Evolutionary conservation across 2,329 filamentous ascomycete species (phyloP), one percentile per base, ranked within the genome.

Genomic region (Aspergillus viridinutans): DNA sequence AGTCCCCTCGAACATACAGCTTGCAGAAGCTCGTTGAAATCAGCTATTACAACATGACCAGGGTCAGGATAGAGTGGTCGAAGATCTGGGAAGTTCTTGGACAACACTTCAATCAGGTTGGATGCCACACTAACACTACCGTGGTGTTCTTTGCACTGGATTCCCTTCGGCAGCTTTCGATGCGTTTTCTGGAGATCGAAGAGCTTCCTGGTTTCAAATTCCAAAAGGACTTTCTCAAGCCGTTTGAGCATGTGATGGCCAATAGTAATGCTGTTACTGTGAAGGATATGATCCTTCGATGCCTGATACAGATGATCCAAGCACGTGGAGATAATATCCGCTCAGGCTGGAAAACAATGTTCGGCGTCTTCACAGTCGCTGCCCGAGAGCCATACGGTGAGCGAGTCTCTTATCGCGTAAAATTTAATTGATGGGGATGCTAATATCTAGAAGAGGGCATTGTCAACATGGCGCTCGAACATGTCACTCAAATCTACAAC

Each of bases 161-260:
- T 76, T 97, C 93, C 3, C 77, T 99, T 48, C 86, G 95, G 43
- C 94, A 99, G 73, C 79, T 99, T 43, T 97, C 93, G 0, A 97
- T 99, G 92, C 89, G 92, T 20, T 99, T 99, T 71, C 90, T 99
- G 89, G 94, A 99, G 74, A 92, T 97, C 59, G 94, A 96, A 72
- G 94, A 99, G 73, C 77, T 99, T 64, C 91, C 94, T 1, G 94
- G 95, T 68, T 99, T 99, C 84, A 97, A 97, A 74, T 99, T 99
- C 70, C 94, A 99, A 68, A 99, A 99, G 73, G 93, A 99, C 72
- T 99, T 99, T 73, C 78, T 99, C 54, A 97, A 97, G 75, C 94
- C 95, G 0, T 99, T 99, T 67, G 93, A 99, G 77, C 91, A 97
- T 72, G 92, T 99, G 66, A 90, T 99, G 78, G 88, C 90, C 57